Evolutionary conservation across 2,329 filamentous ascomycete species (phyloP), one percentile per base, ranked within the genome.

Genomic region (Penicillium sp.): DNA sequence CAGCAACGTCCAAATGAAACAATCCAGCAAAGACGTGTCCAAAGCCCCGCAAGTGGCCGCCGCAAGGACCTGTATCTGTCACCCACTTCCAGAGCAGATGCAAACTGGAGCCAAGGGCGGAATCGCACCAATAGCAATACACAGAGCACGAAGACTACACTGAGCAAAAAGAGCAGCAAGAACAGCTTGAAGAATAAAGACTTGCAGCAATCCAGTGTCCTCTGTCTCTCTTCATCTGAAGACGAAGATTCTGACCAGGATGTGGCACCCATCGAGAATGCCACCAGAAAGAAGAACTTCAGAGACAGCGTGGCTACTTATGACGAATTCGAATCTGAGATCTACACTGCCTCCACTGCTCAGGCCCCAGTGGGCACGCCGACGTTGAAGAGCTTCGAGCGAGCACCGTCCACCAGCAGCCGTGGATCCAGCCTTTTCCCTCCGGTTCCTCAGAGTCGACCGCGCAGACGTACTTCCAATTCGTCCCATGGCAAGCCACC

Each of bases 221-320:
- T 76, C 8, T 72, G 68, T 41, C 67, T 76, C 35, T 76, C 73
- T 3, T 76, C 73, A n/a, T 76, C 73, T 0, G 73, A 75, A 45
- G 70, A 73, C 39, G 72, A 72, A 47, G 64, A 67, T 18, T 66
- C 67, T 18, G 61, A 66, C 7, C 51, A 57, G 10, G 49, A 53
- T 8, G 51, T 50, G 6, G 53, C 55, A 3, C 44, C 41, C 5
- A 58, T 53, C 13, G 47, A 52, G 29, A 47, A 44, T 40, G 40
- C 18, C 7, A 50, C 45, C 22, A 36, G 31, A 13, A 44, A 47
- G 29, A 60, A 57, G 24, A 41, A 38, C 16, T 45, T 61, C 32
- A 61, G 71, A 40, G 69, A 70, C 44, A 73, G 70, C 48, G 64
- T 73, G 36, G 58, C 62, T 6, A 68, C 65, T 11, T 69, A 65